These are phyloP conservation scores for Mucor plumbeus DNA, from an alignment of 371 early-diverging fungal genomes.

Conservation along the genomic window DNA sequence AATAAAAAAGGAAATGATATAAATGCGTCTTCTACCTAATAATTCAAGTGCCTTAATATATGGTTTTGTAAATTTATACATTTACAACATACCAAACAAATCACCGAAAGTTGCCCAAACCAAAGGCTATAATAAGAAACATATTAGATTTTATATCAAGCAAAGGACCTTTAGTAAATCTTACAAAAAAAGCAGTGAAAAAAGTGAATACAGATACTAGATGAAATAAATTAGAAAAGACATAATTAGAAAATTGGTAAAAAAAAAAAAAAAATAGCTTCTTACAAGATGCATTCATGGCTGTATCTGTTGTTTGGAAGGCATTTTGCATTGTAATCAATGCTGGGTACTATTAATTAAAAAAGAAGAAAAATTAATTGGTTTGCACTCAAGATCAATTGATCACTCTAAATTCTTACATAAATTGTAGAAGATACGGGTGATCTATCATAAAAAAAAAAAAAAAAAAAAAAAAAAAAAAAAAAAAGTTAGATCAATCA, in stretches of 20 bases:
- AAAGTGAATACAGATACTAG: constrained; percentile 39
- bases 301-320: constrained; percentile 42
- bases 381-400: not conserved
- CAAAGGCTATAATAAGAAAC: constrained; percentile 28
- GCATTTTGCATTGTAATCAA: constrained; percentile 40
- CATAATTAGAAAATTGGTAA: not conserved
- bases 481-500: not conserved
- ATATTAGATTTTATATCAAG: not conserved
- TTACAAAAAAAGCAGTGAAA: constrained; percentile 43
- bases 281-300: constrained; percentile 50
- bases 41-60: not conserved
- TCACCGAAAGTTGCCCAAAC: constrained; percentile 49
- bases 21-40: constrained; percentile 43
- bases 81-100: constrained; percentile 22
- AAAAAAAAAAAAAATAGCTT: no score
- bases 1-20: constrained; percentile 45
- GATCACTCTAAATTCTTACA: constrained; percentile 21
- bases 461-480: not conserved
- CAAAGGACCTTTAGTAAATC: not conserved
- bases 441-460: constrained; percentile 19
- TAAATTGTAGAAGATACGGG: constrained; percentile 38
- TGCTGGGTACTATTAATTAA: constrained; percentile 37
- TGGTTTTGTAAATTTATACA: not conserved
- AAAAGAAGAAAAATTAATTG: not conserved
- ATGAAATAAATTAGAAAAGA: constrained; percentile 4